Conservation (phyloP, 1,139 yeast species). For the Candida glucosophila region DNA sequence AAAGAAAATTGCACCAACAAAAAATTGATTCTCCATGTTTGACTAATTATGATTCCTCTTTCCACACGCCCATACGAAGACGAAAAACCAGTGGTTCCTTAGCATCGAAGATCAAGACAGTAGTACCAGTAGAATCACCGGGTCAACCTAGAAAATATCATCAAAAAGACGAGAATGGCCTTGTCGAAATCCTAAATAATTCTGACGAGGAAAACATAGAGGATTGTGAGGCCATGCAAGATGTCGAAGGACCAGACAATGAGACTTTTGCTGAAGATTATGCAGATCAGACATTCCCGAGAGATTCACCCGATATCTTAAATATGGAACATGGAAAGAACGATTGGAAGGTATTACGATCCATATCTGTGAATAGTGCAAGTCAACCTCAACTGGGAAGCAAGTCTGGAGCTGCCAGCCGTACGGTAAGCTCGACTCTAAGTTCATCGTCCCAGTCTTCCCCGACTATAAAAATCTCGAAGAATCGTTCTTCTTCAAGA, state of each 20-base stretch:
- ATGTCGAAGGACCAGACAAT: constrained; percentile 5
- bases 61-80: constrained; percentile 68
- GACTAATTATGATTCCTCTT: constrained; percentile 33
- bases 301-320: no score
- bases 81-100: constrained; percentile 63
- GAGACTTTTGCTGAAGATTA: constrained; percentile 10
- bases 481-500: constrained; percentile 25
- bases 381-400: constrained; percentile 32
- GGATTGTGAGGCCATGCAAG: constrained; percentile 8
- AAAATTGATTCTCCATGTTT: constrained; percentile 22
- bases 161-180: constrained; percentile 19
- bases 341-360: constrained; percentile 35
- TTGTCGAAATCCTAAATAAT: constrained; percentile 25
- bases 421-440: constrained; percentile 38
- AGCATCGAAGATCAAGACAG: constrained; percentile 59
- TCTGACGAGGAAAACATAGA: constrained; percentile 28
- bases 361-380: constrained; percentile 29
- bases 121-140: constrained; percentile 87
- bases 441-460: constrained; percentile 36
- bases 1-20: constrained; percentile 29
- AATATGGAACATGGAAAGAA: no score
- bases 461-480: constrained; percentile 23
- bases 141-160: constrained; percentile 89
- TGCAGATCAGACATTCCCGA: constrained; percentile 6
- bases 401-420: constrained; percentile 42